Percentiles rank a stretch among this genome's conserved stretches.
Conservation (phyloP, 306 rosid species). For the Trifolium repens region DNA sequence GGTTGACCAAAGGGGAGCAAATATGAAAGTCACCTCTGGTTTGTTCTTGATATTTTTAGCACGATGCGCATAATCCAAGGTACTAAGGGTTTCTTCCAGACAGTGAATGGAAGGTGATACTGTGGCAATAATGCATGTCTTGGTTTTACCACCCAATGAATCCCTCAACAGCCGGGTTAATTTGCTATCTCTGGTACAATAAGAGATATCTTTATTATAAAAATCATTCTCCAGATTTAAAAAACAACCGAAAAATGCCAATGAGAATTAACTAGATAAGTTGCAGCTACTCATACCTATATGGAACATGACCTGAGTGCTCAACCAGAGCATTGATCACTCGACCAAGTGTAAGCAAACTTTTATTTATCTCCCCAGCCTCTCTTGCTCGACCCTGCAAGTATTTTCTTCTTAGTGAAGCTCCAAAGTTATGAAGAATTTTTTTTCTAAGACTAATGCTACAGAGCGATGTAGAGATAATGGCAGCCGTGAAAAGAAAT, state of each 20-base stretch:
- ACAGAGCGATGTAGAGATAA: slow-evolving; percentile 27
- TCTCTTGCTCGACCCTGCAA: slow-evolving; percentile 99
- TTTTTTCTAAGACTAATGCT: slow-evolving; percentile 7
- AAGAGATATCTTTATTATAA: slow-evolving; percentile 39
- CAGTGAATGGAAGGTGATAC: slow-evolving; percentile 98
- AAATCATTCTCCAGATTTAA: slow-evolving; percentile 10
- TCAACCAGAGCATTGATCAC: slow-evolving; percentile 96
- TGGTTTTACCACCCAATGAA: slow-evolving; percentile 98
- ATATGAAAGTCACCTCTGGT: slow-evolving; percentile 79
- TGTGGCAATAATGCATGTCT: slow-evolving; percentile 98
- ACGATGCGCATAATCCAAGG: slow-evolving; percentile 97
- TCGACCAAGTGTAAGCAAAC: slow-evolving; percentile 98
- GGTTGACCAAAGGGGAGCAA: slow-evolving; percentile 33
- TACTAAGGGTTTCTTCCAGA: slow-evolving; percentile 98
- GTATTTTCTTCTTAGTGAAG: slow-evolving; percentile 41
- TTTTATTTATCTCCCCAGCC: slow-evolving; percentile 99
- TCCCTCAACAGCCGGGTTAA: slow-evolving; percentile 93
- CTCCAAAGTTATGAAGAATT: slow-evolving; percentile 1
- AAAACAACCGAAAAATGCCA: slow-evolving; percentile 7
- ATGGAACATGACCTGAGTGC: slow-evolving; percentile 99
- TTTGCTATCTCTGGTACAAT: slow-evolving; percentile 88
- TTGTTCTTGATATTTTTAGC: slow-evolving; percentile 99
- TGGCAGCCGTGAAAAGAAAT: slow-evolving; percentile 1
- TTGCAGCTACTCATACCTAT: slow-evolving; percentile 61
- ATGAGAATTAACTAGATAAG: slow-evolving; percentile 14